Conservation (phyloP, 2,329 filamentous ascomycete genomes). For the Chaetomium globosum region DNA sequence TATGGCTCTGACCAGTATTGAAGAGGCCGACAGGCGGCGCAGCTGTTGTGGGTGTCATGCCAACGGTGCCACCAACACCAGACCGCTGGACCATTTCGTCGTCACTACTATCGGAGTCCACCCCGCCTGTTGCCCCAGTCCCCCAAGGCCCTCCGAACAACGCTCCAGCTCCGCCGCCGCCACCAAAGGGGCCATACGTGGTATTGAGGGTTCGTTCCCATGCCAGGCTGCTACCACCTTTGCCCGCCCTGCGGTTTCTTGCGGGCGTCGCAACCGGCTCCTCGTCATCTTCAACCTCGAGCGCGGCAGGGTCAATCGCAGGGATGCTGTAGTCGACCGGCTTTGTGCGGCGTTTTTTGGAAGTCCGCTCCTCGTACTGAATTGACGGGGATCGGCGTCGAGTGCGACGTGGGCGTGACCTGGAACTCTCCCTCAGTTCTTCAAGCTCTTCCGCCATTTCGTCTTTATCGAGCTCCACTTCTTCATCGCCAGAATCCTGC, state of each 20-base stretch:
- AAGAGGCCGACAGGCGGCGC: constrained; percentile 51
- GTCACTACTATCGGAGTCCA: constrained; percentile 95
- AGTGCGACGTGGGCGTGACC: constrained; percentile 52
- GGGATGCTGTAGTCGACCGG: constrained; percentile 85
- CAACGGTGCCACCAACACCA: constrained; percentile 60
- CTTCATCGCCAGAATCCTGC: constrained; percentile 59
- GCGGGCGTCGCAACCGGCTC: constrained; percentile 69
- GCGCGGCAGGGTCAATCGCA: constrained; percentile 65
- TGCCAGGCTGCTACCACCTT: constrained; percentile 54
- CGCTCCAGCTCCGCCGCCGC: constrained; percentile 72
- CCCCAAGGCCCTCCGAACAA: constrained; percentile 75
- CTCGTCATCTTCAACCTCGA: constrained; percentile 69
- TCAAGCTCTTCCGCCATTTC: constrained; percentile 68
- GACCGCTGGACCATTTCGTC: constrained; percentile 77
- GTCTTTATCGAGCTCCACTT: constrained; percentile 61
- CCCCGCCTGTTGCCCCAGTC: constrained; percentile 72
- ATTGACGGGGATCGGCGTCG: constrained; percentile 59
- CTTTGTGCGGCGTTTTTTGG: constrained; percentile 59
- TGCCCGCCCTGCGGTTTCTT: constrained; percentile 66
- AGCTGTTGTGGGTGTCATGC: constrained; percentile 60
- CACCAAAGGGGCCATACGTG: constrained; percentile 90
- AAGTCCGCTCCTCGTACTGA: constrained; percentile 58
- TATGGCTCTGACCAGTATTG: constrained; percentile 30
- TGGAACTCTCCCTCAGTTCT: constrained; percentile 60
- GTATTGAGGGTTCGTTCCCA: constrained; percentile 86